Evolutionary conservation across 805 yeast species (phyloP).

Genomic region (Zygosaccharomyces lentus): DNA sequence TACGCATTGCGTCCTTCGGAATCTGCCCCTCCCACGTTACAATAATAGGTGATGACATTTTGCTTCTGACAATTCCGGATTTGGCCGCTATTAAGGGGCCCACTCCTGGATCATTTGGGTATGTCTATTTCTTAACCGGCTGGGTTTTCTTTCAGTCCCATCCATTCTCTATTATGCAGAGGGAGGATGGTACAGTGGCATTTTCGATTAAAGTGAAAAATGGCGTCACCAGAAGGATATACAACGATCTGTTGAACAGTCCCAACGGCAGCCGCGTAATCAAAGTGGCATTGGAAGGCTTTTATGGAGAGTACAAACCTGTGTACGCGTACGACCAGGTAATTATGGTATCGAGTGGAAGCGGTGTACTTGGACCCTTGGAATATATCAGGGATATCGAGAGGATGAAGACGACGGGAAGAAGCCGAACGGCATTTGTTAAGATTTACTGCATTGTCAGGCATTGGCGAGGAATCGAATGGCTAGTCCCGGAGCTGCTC

Average conservation of each 20-base stretch:
- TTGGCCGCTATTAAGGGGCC: constrained; percentile 36
- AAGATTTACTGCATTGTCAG: constrained; percentile 61
- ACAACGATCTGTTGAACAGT: constrained; percentile 31
- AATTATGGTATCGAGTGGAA: constrained; percentile 47
- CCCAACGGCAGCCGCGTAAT: constrained; percentile 37
- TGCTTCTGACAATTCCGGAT: constrained; percentile 34
- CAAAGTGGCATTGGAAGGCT: constrained; percentile 51
- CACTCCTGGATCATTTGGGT: constrained; percentile 52
- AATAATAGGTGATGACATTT: constrained; percentile 25
- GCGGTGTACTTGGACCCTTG: constrained; percentile 49
- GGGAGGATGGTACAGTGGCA: constrained; percentile 14
- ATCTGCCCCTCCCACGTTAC: constrained; percentile 21
- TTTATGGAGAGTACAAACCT: constrained; percentile 49
- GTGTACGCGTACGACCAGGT: constrained; percentile 33
- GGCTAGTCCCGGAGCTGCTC: constrained; percentile 43
- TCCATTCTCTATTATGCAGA: constrained; percentile 58
- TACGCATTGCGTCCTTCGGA: constrained; percentile 50
- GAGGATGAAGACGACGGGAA: not conserved
- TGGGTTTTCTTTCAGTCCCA: constrained; percentile 47
- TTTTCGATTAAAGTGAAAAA: constrained; percentile 41
- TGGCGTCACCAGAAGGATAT: constrained; percentile 49
- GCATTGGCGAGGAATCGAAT: constrained; percentile 44
- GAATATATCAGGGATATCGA: constrained; percentile 31
- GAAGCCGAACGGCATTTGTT: constrained; percentile 23
- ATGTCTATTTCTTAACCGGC: constrained; percentile 44